These are phyloP conservation scores for Phialocephala subalpina DNA, from an alignment of 2,329 filamentous ascomycete genomes.

Conservation along the genomic window DNA sequence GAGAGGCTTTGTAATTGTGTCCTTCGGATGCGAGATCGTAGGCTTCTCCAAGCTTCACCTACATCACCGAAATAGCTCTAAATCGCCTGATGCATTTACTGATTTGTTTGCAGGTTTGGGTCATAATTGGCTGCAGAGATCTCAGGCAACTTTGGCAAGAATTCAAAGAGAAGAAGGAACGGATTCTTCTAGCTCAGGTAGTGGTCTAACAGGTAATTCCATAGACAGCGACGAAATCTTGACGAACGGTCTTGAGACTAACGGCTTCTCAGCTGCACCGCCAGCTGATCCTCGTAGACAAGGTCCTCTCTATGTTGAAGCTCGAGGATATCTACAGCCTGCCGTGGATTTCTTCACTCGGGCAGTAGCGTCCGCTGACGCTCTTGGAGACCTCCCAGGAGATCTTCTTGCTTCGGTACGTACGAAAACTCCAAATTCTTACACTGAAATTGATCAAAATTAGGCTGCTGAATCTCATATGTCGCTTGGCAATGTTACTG, in stretches of 20 bases:
- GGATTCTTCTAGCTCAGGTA: constrained; percentile 40
- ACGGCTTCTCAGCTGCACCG: constrained; percentile 38
- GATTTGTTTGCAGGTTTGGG: constrained; percentile 51
- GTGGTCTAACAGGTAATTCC: constrained; percentile 31
- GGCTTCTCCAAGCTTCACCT: neutral
- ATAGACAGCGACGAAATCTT: neutral
- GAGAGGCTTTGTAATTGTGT: neutral
- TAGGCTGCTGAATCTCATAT: constrained; percentile 60
- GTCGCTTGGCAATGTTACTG: constrained; percentile 59
- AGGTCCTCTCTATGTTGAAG: constrained; percentile 57
- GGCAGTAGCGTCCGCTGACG: constrained; percentile 53
- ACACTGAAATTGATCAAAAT: constrained; percentile 11
- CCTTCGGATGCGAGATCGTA: neutral
- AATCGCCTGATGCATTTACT: constrained; percentile 7
- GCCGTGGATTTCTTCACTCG: constrained; percentile 58
- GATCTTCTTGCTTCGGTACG: constrained; percentile 54
- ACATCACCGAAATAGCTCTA: neutral
- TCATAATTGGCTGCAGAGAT: constrained; percentile 54
- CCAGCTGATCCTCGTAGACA: constrained; percentile 43
- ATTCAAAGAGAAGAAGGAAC: constrained; percentile 54
- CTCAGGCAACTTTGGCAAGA: constrained; percentile 56
- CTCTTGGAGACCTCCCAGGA: constrained; percentile 48
- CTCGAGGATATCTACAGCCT: constrained; percentile 57
- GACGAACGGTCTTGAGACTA: constrained; percentile 39
- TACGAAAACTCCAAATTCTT: constrained; percentile 11